phyloP scores from a whole-genome alignment of 2,329 filamentous ascomycete species.

The Nothopassalora personata region DNA sequence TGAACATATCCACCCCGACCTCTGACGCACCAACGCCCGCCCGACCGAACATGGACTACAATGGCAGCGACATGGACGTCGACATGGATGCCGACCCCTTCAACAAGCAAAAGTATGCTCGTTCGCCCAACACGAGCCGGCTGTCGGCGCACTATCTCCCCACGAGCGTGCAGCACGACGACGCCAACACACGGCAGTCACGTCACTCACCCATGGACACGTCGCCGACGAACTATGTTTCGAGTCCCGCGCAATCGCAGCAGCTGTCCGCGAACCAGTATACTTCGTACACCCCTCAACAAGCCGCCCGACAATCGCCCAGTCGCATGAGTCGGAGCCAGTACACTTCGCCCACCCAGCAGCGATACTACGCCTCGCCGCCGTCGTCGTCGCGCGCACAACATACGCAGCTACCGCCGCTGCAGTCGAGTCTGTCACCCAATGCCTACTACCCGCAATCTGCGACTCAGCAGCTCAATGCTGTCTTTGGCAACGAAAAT shows the following conservation, averaged over 20 bases:
- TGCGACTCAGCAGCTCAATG: slow-evolving; percentile 65
- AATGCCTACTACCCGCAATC: slow-evolving; percentile 60
- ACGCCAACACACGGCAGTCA: slow-evolving; percentile 73
- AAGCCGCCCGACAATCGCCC: slow-evolving; percentile 69
- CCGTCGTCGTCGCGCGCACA: slow-evolving; percentile 42
- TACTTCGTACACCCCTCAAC: slow-evolving; percentile 36
- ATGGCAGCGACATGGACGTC: slow-evolving; percentile 39
- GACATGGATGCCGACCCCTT: slow-evolving; percentile 89
- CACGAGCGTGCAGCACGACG: slow-evolving; percentile 21
- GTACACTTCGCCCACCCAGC: slow-evolving; percentile 48
- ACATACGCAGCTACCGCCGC: slow-evolving; percentile 66
- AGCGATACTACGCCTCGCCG: slow-evolving; percentile 56
- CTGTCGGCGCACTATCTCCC: slow-evolving; percentile 64
- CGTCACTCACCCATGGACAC: slow-evolving; percentile 96
- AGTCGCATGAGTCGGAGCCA: slow-evolving; percentile 53
- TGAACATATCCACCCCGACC: slow-evolving; percentile 18
- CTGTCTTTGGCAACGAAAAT: slow-evolving; percentile 53
- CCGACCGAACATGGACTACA: slow-evolving; percentile 25
- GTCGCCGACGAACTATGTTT: slow-evolving; percentile 65
- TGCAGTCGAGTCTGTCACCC: slow-evolving; percentile 60
- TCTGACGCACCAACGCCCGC: slow-evolving; percentile 5
- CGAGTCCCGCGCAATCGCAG: slow-evolving; percentile 50
- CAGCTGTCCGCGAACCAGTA: slow-evolving; percentile 23
- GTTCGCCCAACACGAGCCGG: slow-evolving; percentile 58
- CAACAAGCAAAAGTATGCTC: slow-evolving; percentile 79